phyloP scores from a whole-genome alignment of 768 basidiomycete species.

The Rhodotorula taiwanensis region DNA sequence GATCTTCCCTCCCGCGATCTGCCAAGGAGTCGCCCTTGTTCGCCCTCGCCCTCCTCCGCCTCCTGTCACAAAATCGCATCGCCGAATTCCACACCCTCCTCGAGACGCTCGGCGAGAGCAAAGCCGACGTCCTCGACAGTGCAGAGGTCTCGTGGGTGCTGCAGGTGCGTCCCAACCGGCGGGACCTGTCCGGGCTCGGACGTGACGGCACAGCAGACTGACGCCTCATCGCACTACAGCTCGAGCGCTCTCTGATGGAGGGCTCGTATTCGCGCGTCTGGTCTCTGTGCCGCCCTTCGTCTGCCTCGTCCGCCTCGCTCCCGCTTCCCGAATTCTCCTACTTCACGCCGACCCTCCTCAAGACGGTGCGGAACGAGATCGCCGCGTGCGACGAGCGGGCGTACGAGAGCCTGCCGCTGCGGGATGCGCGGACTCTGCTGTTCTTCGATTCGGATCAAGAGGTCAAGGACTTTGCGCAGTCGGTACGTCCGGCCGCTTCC shows the following conservation, averaged over 20 bases:
- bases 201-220: conserved; percentile 6
- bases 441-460: conserved; percentile 83
- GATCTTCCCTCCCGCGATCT: conserved; percentile 70
- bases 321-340: conserved; percentile 72
- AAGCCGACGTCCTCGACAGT: conserved; percentile 2
- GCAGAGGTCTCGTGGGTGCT: conserved; percentile 41
- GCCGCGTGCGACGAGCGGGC: conserved; percentile 92
- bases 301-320: conserved; percentile 1
- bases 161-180: background rate
- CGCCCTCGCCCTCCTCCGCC: conserved; percentile 86
- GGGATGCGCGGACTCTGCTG: conserved; percentile 80
- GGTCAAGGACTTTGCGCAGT: conserved; percentile 69
- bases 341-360: conserved; percentile 87
- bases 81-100: conserved; percentile 96
- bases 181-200: too few relatives aligned
- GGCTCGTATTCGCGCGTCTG: conserved; percentile 97
- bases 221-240: conserved; percentile 58
- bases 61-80: conserved; percentile 90
- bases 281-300: conserved; percentile 58
- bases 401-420: conserved; percentile 80
- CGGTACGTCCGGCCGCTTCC: conserved; percentile 50
- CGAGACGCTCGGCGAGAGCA: conserved; percentile 58
- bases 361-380: conserved; percentile 92
- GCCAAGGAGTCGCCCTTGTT: conserved; percentile 79
- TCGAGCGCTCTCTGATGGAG: conserved; percentile 97